A percentile compares a stretch with the other conserved stretches of the same genome.
phyloP scores from a whole-genome alignment of 768 basidiomycete species.

The Suillus spraguei region DNA sequence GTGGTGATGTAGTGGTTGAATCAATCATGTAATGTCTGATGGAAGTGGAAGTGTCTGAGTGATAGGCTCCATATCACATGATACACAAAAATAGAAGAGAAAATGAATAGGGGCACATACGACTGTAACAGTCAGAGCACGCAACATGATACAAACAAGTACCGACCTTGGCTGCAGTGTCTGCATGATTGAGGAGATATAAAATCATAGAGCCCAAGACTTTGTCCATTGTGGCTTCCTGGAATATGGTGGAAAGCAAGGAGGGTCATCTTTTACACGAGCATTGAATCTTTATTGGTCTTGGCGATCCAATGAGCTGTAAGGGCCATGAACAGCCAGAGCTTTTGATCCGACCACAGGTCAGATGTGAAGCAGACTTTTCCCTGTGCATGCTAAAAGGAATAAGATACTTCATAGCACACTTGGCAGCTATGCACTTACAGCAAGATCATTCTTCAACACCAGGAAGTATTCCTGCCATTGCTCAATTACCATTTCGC shows the following conservation, averaged over 20 bases:
- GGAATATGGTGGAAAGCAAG: background rate
- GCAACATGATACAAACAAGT: no score
- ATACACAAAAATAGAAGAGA: no score
- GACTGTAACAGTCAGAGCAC: no score
- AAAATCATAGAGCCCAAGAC: no score
- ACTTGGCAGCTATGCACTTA: slow-evolving; percentile 11
- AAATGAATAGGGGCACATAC: no score
- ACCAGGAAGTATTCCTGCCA: slow-evolving; percentile 23
- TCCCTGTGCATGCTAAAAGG: slow-evolving; percentile 12
- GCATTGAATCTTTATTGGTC: background rate
- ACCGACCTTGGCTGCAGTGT: background rate
- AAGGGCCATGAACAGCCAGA: slow-evolving; percentile 32
- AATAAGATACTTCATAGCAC: background rate
- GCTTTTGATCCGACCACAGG: slow-evolving; percentile 34
- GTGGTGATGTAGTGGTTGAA: no score
- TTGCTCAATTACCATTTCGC: slow-evolving; percentile 22
- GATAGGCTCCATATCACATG: no score
- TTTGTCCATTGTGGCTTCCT: no score
- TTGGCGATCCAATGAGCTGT: slow-evolving; percentile 32
- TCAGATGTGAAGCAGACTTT: slow-evolving; percentile 34
- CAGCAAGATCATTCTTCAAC: slow-evolving; percentile 26
- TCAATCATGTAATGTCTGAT: no score
- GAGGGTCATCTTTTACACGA: slow-evolving; percentile 9
- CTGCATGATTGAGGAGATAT: slow-evolving; percentile 13
- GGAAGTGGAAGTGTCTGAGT: no score